A percentile compares a stretch with the other conserved stretches of the same genome.
phyloP scores from a whole-genome alignment of 1,284 basidiomycete genomes.

The Caloboletus firmus region DNA sequence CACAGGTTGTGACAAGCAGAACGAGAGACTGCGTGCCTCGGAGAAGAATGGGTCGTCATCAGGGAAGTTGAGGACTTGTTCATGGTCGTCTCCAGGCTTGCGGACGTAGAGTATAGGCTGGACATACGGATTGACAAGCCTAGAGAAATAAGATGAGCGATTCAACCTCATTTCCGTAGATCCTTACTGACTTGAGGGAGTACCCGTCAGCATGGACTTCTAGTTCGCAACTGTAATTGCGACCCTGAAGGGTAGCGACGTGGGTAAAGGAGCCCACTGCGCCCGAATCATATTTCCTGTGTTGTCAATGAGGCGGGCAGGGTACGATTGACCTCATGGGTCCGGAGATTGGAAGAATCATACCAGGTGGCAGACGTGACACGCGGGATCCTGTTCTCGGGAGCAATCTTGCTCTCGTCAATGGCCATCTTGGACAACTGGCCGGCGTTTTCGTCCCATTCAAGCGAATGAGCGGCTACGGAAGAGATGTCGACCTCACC shows the following conservation, averaged over 20 bases:
- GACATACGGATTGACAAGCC: constrained; percentile 86
- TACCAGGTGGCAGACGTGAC: constrained; percentile 79
- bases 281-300: constrained; percentile 89
- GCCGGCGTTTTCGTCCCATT: constrained; percentile 91
- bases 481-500: constrained; percentile 90
- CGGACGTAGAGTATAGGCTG: constrained; percentile 84
- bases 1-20: background rate
- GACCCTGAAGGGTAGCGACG: constrained; percentile 85
- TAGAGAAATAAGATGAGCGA: constrained; percentile 33
- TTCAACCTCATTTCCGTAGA: constrained; percentile 5
- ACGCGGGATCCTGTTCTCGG: constrained; percentile 79
- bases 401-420: constrained; percentile 76
- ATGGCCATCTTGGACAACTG: constrained; percentile 78
- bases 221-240: constrained; percentile 89
- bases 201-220: constrained; percentile 92
- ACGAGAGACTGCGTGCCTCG: constrained; percentile 42
- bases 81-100: constrained; percentile 81
- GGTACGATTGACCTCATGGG: constrained; percentile 18
- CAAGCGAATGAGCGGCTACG: constrained; percentile 84
- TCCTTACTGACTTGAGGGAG: constrained; percentile 60
- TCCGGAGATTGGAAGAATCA: constrained; percentile 27
- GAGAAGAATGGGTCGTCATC: constrained; percentile 94
- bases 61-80: constrained; percentile 72
- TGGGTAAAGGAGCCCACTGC: constrained; percentile 91
- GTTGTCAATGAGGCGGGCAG: constrained; percentile 16